Evolutionary conservation across 208 protist genomes (phyloP), one percentile per base, ranked within the genome.

Genomic region (Trypanosoma congolense): DNA sequence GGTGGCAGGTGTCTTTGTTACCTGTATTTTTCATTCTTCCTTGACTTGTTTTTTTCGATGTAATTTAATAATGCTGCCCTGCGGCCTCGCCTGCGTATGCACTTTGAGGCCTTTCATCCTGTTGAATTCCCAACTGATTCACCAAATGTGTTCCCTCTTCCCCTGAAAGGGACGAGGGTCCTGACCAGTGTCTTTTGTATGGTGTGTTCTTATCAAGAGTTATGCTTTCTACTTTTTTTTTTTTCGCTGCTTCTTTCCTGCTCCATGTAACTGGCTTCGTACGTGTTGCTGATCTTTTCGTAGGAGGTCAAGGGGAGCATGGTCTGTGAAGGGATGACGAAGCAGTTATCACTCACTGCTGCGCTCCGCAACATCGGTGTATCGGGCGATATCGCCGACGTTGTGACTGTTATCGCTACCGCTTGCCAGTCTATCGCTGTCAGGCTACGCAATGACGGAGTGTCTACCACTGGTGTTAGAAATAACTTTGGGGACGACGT

Each of bases 401-500:
- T 72, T 26, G 19, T 72, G 0, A 16, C 35, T 16, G 30, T 41
- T 9, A 61, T 72, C 30, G 65, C 65, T 28, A 50, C 26, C 12
- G 51, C 47, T 24, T 66, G 65, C 51, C 46, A 19, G 1, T 19
- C 22, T 1, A 61, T 72, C 14, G n/a, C 57, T 14, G 10, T n/a
- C 2, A 44, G 50, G 21, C 56, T 72, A 26, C 65, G 58, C 48
- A 65, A 28, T 14, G 57, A 63, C 42, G 22, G 26, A 0, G 58
- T 60, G 35, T 33, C 18, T 24, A 21, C 41, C 12, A 19, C 40
- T 26, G 2, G 33, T 30, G 18, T 3, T 9, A 33, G 18, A 2
- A 73, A 73, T 38, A 55, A 10, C 28, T 73, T 73, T 56, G 67
- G 67, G 1, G 67, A 73, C 45, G 61, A 45, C 3, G 53, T 69